Conservation (phyloP, 768 basidiomycete species). For the Cystoderma amianthinum region DNA sequence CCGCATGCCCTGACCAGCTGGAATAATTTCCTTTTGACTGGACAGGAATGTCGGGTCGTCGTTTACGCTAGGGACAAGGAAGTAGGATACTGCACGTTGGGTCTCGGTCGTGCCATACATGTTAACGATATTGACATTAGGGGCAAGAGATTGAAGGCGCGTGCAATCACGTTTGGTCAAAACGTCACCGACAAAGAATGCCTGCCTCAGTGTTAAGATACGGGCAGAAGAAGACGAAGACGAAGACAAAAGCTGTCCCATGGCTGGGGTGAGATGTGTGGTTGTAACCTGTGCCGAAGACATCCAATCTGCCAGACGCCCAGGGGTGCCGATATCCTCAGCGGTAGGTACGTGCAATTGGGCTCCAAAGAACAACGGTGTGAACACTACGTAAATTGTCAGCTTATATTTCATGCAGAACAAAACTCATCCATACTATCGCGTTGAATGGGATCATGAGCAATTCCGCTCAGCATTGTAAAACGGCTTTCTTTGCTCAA, state of each 20-base stretch:
- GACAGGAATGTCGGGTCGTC: conserved; percentile 86
- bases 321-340: conserved; percentile 96
- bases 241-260: conserved; percentile 93
- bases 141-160: conserved; percentile 86
- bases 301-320: conserved; percentile 98
- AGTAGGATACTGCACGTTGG: conserved; percentile 97
- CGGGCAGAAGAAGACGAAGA: conserved; percentile 65
- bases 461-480: conserved; percentile 98
- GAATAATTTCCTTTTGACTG: conserved; percentile 96
- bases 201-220: conserved; percentile 81
- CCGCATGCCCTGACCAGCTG: conserved; percentile 95
- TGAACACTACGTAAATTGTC: conserved; percentile 67
- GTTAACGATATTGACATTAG: conserved; percentile 93
- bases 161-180: conserved; percentile 97
- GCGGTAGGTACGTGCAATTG: conserved; percentile 92
- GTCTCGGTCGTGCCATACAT: conserved; percentile 99
- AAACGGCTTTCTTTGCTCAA: conserved; percentile 74
- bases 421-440: conserved; percentile 68
- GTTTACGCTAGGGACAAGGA: conserved; percentile 79
- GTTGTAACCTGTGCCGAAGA: conserved; percentile 83
- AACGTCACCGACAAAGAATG: conserved; percentile 99
- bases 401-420: not conserved
- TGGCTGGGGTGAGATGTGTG: conserved; percentile 98
- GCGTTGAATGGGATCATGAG: conserved; percentile 97
- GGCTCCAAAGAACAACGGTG: conserved; percentile 95